Evolutionary conservation across 345 rosid genomes (phyloP).

Genomic region (Pugionium dolabratum): DNA sequence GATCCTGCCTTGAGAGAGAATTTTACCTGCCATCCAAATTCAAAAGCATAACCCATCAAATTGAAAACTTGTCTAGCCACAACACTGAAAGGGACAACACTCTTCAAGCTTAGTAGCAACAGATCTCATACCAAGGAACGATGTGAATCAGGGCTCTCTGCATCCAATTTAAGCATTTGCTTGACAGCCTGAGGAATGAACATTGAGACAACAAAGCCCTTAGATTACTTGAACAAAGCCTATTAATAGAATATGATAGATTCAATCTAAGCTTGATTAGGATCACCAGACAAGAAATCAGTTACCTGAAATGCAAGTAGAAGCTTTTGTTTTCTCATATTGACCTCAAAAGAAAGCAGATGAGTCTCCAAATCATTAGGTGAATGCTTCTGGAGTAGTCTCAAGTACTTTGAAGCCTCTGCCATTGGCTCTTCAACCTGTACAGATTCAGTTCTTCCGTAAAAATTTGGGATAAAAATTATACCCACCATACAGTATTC

Average conservation of each 20-base stretch:
- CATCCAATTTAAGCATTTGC: slow-evolving; percentile 78
- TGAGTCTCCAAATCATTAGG: slow-evolving; percentile 85
- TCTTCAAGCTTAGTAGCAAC: neutral
- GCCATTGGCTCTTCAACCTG: slow-evolving; percentile 88
- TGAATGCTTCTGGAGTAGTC: slow-evolving; percentile 86
- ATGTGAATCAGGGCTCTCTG: slow-evolving; percentile 88
- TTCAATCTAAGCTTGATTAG: neutral
- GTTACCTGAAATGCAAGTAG: slow-evolving; percentile 92
- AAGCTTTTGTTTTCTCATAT: slow-evolving; percentile 88
- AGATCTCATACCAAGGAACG: slow-evolving; percentile 70
- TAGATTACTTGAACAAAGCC: slow-evolving; percentile 12
- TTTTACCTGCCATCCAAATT: slow-evolving; percentile 57
- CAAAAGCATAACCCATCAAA: slow-evolving; percentile 18
- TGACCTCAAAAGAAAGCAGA: slow-evolving; percentile 92
- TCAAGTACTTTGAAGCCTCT: slow-evolving; percentile 94
- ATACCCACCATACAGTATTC: slow-evolving; percentile 5
- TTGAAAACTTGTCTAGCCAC: neutral
- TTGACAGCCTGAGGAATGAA: slow-evolving; percentile 70
- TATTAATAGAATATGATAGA: slow-evolving; percentile 3
- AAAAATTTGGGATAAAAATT: slow-evolving; percentile 16
- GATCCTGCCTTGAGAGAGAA: slow-evolving; percentile 76
- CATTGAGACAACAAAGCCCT: slow-evolving; percentile 1
- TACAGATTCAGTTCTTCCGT: slow-evolving; percentile 27
- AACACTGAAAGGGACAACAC: neutral
- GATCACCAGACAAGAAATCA: slow-evolving; percentile 7